Evolutionary conservation across 1,139 yeast species (phyloP).

Genomic region (Groenewaldozyma sp.): DNA sequence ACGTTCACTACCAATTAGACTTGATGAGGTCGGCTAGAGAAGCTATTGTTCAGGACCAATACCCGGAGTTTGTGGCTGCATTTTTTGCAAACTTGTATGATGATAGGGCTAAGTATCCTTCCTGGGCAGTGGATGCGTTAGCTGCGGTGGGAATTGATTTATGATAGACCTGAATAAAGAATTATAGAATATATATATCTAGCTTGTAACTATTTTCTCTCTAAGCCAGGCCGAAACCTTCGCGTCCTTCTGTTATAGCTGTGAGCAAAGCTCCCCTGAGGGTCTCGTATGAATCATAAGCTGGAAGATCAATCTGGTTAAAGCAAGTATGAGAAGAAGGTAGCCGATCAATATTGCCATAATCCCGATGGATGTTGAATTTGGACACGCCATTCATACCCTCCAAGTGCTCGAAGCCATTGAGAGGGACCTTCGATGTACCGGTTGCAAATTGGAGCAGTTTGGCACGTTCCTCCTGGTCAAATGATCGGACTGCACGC

Average conservation of each 20-base stretch:
- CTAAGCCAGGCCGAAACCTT: constrained; percentile 84
- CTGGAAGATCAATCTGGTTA: constrained; percentile 91
- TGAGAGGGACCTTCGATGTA: constrained; percentile 90
- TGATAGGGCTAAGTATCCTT: constrained; percentile 28
- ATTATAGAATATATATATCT: neutral
- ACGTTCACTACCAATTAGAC: constrained; percentile 35
- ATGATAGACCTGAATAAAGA: constrained; percentile 4
- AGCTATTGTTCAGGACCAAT: constrained; percentile 33
- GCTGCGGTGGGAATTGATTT: constrained; percentile 29
- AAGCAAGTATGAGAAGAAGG: constrained; percentile 97
- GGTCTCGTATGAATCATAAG: constrained; percentile 80
- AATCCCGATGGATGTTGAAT: constrained; percentile 85
- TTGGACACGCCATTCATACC: constrained; percentile 85
- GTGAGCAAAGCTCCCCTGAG: constrained; percentile 69
- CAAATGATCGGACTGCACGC: constrained; percentile 95
- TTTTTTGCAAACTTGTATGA: constrained; percentile 30
- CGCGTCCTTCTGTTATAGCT: constrained; percentile 92
- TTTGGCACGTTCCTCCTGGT: constrained; percentile 88
- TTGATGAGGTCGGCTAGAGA: constrained; percentile 34
- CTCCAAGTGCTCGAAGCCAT: constrained; percentile 83
- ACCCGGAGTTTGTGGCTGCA: constrained; percentile 30
- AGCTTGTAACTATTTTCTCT: constrained; percentile 3
- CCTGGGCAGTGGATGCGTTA: constrained; percentile 36
- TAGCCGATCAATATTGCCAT: constrained; percentile 73
- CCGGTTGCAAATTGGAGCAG: constrained; percentile 95